Percentiles rank a stretch among this genome's conserved stretches.
Evolutionary conservation across 768 basidiomycete genomes (phyloP).

Genomic region (Pisolithus sp.): DNA sequence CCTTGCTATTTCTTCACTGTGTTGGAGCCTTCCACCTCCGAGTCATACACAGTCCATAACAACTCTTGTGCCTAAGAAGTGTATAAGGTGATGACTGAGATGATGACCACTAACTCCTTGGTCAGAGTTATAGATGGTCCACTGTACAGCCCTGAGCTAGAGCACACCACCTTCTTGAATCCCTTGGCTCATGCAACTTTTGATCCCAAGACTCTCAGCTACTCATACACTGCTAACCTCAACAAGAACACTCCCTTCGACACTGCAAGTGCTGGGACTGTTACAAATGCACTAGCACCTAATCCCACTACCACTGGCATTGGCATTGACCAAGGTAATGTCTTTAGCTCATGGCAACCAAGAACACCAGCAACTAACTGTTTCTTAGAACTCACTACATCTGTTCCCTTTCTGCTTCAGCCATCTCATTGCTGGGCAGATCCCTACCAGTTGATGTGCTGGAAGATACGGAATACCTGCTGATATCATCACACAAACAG

Average conservation of each 20-base stretch:
- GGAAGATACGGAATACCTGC: conserved; percentile 91
- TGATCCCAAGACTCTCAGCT: conserved; percentile 81
- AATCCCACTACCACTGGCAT: conserved; percentile 59
- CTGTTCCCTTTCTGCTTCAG: conserved; percentile 93
- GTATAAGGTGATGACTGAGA: conserved; percentile 90
- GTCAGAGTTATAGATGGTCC: conserved; percentile 94
- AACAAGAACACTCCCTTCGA: conserved; percentile 48
- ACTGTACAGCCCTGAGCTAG: conserved; percentile 82
- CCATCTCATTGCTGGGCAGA: conserved; percentile 90
- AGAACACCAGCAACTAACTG: conserved; percentile 4
- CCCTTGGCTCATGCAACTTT: conserved; percentile 81
- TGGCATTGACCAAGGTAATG: conserved; percentile 81
- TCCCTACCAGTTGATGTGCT: conserved; percentile 97
- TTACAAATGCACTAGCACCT: conserved; percentile 38
- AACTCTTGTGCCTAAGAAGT: conserved; percentile 58
- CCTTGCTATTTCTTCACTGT: conserved; percentile 88
- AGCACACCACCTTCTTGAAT: conserved; percentile 83
- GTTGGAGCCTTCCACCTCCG: conserved; percentile 71
- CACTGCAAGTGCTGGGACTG: conserved; percentile 58
- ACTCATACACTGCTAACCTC: conserved; percentile 67
- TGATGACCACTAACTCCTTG: conserved; percentile 90
- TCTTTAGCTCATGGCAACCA: not conserved
- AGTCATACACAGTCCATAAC: conserved; percentile 68
- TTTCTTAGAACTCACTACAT: conserved; percentile 74
- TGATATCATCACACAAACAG: conserved; percentile 92